Percentiles rank a stretch among this genome's conserved stretches.
Conservation (phyloP, 1,284 basidiomycete genomes). For the Gomphus bonarii region DNA sequence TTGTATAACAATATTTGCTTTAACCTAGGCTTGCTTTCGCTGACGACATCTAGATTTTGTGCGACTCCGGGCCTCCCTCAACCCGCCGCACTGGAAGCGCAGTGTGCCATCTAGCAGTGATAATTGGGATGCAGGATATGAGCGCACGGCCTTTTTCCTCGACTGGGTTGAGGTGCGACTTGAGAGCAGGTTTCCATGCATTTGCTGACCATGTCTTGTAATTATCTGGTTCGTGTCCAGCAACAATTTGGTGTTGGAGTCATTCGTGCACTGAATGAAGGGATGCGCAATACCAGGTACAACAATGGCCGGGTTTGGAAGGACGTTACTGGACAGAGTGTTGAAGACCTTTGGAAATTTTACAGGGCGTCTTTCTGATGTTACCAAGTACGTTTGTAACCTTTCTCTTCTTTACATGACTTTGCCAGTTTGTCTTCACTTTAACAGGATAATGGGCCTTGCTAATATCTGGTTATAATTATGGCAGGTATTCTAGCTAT, state of each 20-base stretch:
- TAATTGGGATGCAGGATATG: constrained; percentile 65
- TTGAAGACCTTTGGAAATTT: constrained; percentile 42
- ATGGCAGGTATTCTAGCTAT: not conserved
- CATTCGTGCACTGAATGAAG: constrained; percentile 43
- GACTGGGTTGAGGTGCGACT: constrained; percentile 49
- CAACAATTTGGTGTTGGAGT: constrained; percentile 36
- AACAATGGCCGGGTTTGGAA: constrained; percentile 44
- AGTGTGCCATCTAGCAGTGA: constrained; percentile 23
- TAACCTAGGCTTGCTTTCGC: not conserved
- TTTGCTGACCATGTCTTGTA: not conserved
- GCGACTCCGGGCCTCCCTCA: constrained; percentile 43
- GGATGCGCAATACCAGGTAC: constrained; percentile 32
- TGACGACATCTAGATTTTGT: constrained; percentile 45
- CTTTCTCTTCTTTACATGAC: not conserved
- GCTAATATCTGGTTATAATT: not conserved
- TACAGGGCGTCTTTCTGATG: constrained; percentile 11
- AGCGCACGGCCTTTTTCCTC: constrained; percentile 60
- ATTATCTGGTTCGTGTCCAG: not conserved
- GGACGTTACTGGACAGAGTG: constrained; percentile 37
- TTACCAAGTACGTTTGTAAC: not conserved
- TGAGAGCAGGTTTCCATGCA: not conserved
- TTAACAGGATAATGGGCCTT: not conserved
- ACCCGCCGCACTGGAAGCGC: constrained; percentile 57
- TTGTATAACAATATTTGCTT: not conserved
- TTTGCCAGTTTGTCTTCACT: not conserved